phyloP scores from a whole-genome alignment of 345 rosid genomes.

The Eucalyptus globulus region DNA sequence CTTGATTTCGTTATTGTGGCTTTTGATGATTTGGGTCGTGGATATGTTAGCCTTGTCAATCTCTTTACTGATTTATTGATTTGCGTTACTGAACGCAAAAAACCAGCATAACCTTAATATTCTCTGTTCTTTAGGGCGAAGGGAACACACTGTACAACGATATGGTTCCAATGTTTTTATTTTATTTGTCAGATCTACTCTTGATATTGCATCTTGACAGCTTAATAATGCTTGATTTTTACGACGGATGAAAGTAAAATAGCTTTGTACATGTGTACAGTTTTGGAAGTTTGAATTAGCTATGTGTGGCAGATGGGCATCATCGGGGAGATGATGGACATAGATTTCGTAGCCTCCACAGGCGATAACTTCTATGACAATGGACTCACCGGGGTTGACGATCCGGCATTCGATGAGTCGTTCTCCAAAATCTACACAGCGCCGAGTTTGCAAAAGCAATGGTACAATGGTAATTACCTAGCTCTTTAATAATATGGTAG shows the following conservation, averaged over 20 bases:
- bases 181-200: not conserved
- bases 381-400: slow-evolving; percentile 19
- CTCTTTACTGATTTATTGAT: not conserved
- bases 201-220: not conserved
- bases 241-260: not conserved
- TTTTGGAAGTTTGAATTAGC: not conserved
- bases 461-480: slow-evolving; percentile 22
- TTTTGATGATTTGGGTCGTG: not conserved
- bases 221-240: not conserved
- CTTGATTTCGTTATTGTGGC: not conserved
- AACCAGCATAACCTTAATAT: not conserved
- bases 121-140: not conserved
- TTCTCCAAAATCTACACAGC: slow-evolving; percentile 25
- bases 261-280: not conserved
- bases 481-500: not conserved
- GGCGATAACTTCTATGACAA: slow-evolving; percentile 44
- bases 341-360: slow-evolving; percentile 34
- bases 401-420: slow-evolving; percentile 26
- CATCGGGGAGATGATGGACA: slow-evolving; percentile 11
- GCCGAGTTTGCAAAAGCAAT: slow-evolving; percentile 32
- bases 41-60: not conserved
- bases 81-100: not conserved
- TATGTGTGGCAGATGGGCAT: slow-evolving; percentile 24
- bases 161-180: not conserved
- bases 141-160: not conserved